A percentile compares a stretch with the other conserved stretches of the same genome.
These are phyloP conservation scores for Cymbopogon citratus DNA, from an alignment of 176 grass and related monocot species.

Conservation along the genomic window DNA sequence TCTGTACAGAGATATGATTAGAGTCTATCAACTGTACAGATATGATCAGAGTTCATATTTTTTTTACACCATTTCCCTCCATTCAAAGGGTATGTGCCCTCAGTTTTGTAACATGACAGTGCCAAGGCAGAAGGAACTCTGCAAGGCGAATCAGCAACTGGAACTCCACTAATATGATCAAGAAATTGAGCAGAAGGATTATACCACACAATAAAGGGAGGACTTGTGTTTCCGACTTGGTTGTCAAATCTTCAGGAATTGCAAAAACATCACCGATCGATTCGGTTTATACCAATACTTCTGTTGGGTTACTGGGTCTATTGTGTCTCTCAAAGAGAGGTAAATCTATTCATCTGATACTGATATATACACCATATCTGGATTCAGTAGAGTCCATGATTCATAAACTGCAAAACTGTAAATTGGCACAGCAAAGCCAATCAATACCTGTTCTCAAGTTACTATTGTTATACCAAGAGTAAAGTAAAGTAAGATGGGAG, in stretches of 20 bases:
- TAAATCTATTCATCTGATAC: not conserved
- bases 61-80: conserved; percentile 17
- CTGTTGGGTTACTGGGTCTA: not conserved
- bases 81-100: not conserved
- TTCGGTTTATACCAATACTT: not conserved
- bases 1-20: conserved; percentile 37
- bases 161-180: not conserved
- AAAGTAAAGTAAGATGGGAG: not conserved
- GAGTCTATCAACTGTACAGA: conserved; percentile 48
- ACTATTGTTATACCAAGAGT: not conserved
- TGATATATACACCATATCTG: not conserved
- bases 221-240: not conserved
- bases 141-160: not conserved
- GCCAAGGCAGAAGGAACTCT: conserved; percentile 9
- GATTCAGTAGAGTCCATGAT: not conserved
- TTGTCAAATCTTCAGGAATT: not conserved
- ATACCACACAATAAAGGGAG: conserved; percentile 7
- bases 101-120: conserved; percentile 33
- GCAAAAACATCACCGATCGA: not conserved
- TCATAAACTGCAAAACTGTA: not conserved
- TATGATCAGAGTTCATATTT: conserved; percentile 23
- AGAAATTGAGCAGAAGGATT: conserved; percentile 15
- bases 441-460: not conserved
- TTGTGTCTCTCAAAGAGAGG: not conserved
- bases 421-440: not conserved